These are phyloP conservation scores for Tilletia caries DNA, from an alignment of 1,284 basidiomycete species.

Conservation along the genomic window DNA sequence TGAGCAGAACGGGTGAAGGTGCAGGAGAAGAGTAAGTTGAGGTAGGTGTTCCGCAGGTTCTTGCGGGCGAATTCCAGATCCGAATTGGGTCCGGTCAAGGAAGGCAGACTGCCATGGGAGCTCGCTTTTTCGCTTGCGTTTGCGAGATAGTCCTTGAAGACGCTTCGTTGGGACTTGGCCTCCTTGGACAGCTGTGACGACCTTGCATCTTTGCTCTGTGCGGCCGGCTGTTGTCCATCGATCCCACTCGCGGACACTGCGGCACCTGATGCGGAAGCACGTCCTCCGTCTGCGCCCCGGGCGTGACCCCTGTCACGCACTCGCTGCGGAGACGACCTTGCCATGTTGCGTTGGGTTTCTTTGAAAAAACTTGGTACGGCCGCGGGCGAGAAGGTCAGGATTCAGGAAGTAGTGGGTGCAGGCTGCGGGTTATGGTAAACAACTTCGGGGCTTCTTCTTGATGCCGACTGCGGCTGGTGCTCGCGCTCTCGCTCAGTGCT, in stretches of 20 bases:
- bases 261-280: no score
- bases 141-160: conserved; percentile 13
- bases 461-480: no score
- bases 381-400: no score
- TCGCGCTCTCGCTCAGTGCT: no score
- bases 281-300: no score
- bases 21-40: conserved; percentile 45
- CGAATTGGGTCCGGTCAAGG: conserved; percentile 11
- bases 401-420: no score
- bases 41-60: conserved; percentile 43
- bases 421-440: no score
- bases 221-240: no score
- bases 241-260: no score
- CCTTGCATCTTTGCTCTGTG: neutral
- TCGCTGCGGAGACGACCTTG: neutral
- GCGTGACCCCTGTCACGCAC: neutral
- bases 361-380: no score
- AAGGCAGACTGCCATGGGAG: conserved; percentile 11
- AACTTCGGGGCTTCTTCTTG: no score
- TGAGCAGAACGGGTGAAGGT: conserved; percentile 40
- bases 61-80: conserved; percentile 41
- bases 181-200: conserved; percentile 12
- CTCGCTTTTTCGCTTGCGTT: neutral
- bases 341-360: neutral
- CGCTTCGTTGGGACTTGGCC: conserved; percentile 6